Base-by-base conservation (phyloP, 2,329 filamentous ascomycete genomes). In the Colletotrichum tamarilloi region DNA sequence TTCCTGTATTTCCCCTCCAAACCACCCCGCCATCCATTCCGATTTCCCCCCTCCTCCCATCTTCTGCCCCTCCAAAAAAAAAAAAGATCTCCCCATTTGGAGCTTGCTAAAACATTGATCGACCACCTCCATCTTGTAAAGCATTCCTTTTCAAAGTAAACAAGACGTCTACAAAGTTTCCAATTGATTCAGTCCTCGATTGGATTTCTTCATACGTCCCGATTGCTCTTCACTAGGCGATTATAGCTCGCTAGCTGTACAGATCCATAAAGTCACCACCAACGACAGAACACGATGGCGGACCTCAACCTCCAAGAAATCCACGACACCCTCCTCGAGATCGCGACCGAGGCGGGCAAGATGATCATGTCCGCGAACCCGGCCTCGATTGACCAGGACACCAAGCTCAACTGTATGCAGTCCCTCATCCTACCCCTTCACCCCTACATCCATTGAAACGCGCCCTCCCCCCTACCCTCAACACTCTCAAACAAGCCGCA, bases 301-400 rank as follows among this genome's bases (percentile, higher is more conserved):
- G 84, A 87, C 66, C 82, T 92, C 76, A 86, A 93, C 78, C 84
- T 92, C 64, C 85, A 91, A 78, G 86, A 88, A 64, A 86, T 93
- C 75, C 91, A 90, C 76, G 89, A 92, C 81, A 87, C 87, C 63
- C 84, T 93, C 75, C 81, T 92, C 77, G 80, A 83, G 63, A 83
- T 92, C 69, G 91, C 91, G 79, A 87, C 89, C 75, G 88, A 89
- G 81, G 91, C 91, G n/a, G 91, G 91, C 76, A 81, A 83, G 69
- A 92, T 91, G 88, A 92, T 93, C 76, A 81, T 90, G 64, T 84
- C 85, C 1, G 91, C 91, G 42, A 90, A 91, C 75, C 90, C 90
- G 0, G 86, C 86, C 57, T 86, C 88, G 76, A 86, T 90, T 55
- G 84, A 86, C 65, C 87, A 86, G 16, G 90, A 86, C 62, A 91